Evolutionary conservation across 2,329 filamentous ascomycete species (phyloP), one percentile per base, ranked within the genome.

Genomic region (Fusarium euwallaceae): DNA sequence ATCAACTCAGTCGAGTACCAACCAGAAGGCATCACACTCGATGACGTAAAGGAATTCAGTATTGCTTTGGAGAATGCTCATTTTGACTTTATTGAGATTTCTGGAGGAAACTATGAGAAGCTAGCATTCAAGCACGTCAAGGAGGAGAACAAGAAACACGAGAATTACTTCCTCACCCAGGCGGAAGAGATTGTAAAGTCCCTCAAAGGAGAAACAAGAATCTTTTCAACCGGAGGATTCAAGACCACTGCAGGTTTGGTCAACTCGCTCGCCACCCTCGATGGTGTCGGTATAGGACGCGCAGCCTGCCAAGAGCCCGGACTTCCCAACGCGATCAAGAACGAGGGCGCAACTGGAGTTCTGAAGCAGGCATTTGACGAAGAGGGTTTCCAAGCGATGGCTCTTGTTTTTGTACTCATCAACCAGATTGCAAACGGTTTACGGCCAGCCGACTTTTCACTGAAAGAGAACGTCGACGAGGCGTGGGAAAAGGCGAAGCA

Each of bases 151-250:
- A 83, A 82, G 75, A 86, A 87, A 80, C 84, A 87, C 2, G 88
- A 90, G 76, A 85, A 87, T 10, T 90, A 89, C 83, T 91, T 91
- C 83, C 78, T 91, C 61, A 86, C 88, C 0, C 90, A 90, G 51
- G 89, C 89, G 0, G 85, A 90, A 70, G 75, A 81, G 71, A 86
- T 91, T 77, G 80, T 85, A 37, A 74, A 74, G 56, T 64, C 27
- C 7, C n/a, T 74, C n/a, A 72, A 65, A 20, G 27, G 71, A 0
- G 71, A 74, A 2, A 65, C 71, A 6, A 74, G 64, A 27, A 48
- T 74, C 8, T 74, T 72, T 11, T 74, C 71, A 1, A 74, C 71
- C 0, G 71, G 71, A n/a, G 71, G 71, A 16, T 74, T 72, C 56
- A 74, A 74, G 48, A 60, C 60, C 0, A 11, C 64, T 0, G 64